phyloP scores from a whole-genome alignment of 768 basidiomycete genomes.

The Kwoniella sp. region DNA sequence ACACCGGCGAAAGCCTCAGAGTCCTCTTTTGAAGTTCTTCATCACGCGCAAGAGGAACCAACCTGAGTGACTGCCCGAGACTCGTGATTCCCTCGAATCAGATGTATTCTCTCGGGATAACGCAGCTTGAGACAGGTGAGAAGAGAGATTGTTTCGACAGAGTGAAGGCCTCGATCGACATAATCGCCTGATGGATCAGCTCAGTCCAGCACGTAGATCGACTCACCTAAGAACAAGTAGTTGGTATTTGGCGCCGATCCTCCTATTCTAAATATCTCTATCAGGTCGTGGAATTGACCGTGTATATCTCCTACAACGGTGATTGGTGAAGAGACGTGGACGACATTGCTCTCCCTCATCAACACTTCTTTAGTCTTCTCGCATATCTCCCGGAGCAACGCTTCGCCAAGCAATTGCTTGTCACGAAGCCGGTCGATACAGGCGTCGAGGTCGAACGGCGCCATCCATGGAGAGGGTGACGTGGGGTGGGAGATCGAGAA shows the following conservation, averaged over 20 bases:
- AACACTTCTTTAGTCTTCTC: conserved; percentile 99
- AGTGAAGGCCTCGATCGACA: conserved; percentile 95
- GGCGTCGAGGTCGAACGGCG: conserved; percentile 86
- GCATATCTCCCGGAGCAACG: conserved; percentile 94
- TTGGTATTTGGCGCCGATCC: conserved; percentile 95
- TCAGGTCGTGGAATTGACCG: conserved; percentile 98
- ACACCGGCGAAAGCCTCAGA: conserved; percentile 40
- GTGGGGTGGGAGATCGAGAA: not conserved
- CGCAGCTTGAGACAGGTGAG: conserved; percentile 94
- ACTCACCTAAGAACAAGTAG: conserved; percentile 93
- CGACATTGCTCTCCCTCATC: conserved; percentile 98
- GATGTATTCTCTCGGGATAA: conserved; percentile 92
- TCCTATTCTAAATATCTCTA: conserved; percentile 98
- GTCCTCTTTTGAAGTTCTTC: conserved; percentile 50
- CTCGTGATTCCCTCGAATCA: conserved; percentile 98
- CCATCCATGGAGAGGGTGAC: conserved; percentile 34
- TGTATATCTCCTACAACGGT: conserved; percentile 99
- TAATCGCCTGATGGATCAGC: conserved; percentile 76
- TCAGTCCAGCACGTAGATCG: not conserved
- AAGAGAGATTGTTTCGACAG: conserved; percentile 96
- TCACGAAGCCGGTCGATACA: conserved; percentile 86
- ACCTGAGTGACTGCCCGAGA: conserved; percentile 97
- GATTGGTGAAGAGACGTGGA: conserved; percentile 92
- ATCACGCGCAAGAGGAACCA: conserved; percentile 40
- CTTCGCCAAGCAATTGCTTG: conserved; percentile 93